Evolutionary conservation across 768 basidiomycete genomes (phyloP).

Genomic region (Psilocybe tampanensis): DNA sequence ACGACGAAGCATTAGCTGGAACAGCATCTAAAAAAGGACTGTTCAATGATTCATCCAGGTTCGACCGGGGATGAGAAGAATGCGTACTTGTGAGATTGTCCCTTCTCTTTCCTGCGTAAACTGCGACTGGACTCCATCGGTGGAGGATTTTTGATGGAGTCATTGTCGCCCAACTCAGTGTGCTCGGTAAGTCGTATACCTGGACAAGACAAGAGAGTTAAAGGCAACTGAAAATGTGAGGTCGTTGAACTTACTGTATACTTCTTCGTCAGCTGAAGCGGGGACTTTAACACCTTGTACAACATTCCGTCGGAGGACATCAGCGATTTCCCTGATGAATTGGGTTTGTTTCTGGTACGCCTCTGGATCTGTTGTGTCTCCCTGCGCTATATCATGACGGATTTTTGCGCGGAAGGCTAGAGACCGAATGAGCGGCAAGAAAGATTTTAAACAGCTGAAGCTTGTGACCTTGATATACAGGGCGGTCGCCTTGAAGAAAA

Average conservation of each 20-base stretch:
- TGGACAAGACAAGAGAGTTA: constrained; percentile 27
- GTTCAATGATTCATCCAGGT: constrained; percentile 26
- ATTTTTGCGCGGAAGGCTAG: constrained; percentile 78
- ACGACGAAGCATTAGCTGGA: constrained; percentile 30
- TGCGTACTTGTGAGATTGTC: constrained; percentile 29
- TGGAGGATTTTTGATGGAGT: constrained; percentile 68
- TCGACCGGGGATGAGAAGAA: background rate
- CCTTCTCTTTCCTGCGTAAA: constrained; percentile 46
- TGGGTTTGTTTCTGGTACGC: constrained; percentile 56
- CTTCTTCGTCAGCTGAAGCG: constrained; percentile 38
- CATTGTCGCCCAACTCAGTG: constrained; percentile 88
- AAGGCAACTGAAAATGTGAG: background rate
- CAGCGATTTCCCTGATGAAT: constrained; percentile 71
- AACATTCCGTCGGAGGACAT: constrained; percentile 77
- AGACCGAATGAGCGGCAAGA: constrained; percentile 10
- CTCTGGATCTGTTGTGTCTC: constrained; percentile 43
- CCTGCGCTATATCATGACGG: constrained; percentile 52
- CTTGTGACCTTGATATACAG: constrained; percentile 51
- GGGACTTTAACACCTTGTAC: constrained; percentile 72
- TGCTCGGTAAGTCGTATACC: constrained; percentile 75
- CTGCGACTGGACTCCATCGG: constrained; percentile 49
- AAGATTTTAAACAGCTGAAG: background rate
- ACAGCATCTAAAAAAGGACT: constrained; percentile 38
- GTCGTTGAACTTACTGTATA: constrained; percentile 54
- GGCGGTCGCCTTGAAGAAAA: constrained; percentile 50